A percentile compares a stretch with the other conserved stretches of the same genome.
Conservation (phyloP, 352 stramenopile genomes). For the Phytophthora megakarya region DNA sequence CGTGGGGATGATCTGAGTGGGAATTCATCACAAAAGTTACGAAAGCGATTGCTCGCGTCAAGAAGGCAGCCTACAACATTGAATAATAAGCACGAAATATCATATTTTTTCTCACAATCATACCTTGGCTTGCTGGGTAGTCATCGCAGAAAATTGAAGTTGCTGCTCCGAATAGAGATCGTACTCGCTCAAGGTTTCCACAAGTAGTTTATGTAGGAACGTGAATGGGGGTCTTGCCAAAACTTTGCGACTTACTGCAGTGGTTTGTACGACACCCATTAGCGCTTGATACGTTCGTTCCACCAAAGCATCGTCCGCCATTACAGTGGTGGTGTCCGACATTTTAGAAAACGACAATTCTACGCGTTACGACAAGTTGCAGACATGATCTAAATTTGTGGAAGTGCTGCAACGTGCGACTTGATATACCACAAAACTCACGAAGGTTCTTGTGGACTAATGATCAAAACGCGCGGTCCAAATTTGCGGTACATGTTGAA, state of each 20-base stretch:
- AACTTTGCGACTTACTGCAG: conserved; percentile 69
- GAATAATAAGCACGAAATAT: not conserved
- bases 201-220: conserved; percentile 81
- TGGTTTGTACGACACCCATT: conserved; percentile 69
- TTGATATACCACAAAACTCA: not conserved
- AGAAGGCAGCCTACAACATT: conserved; percentile 60
- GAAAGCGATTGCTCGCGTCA: conserved; percentile 78
- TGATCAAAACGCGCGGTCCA: not conserved
- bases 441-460: not conserved
- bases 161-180: conserved; percentile 74
- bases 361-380: not conserved
- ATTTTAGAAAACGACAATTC: not conserved
- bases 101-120: not conserved
- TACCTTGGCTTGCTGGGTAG: conserved; percentile 78
- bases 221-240: conserved; percentile 77
- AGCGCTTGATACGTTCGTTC: conserved; percentile 71
- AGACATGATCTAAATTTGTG: conserved; percentile 7
- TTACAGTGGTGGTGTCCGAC: not conserved
- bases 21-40: conserved; percentile 62
- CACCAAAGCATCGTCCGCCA: conserved; percentile 41
- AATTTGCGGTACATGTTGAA: conserved; percentile 26
- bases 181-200: conserved; percentile 64
- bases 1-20: conserved; percentile 41
- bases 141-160: conserved; percentile 61
- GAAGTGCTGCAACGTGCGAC: not conserved